Evolutionary conservation across 768 basidiomycete genomes (phyloP).

Genomic region (Flagelloscypha sp.): DNA sequence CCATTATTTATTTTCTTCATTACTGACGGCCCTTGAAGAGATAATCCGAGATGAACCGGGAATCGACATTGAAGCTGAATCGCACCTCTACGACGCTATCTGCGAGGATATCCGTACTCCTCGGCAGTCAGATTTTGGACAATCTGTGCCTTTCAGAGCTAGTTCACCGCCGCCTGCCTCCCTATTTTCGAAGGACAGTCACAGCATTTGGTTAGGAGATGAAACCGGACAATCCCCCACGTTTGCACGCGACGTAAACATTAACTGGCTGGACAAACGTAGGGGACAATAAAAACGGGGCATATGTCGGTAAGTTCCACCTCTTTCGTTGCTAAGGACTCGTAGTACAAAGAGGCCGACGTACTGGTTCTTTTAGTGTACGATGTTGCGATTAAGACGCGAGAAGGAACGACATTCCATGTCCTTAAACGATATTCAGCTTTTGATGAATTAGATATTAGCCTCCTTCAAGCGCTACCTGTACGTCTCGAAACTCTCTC

Average conservation of each 20-base stretch:
- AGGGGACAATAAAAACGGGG: conserved; percentile 54
- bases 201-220: conserved; percentile 67
- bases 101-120: conserved; percentile 33
- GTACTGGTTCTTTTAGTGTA: conserved; percentile 44
- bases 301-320: conserved; percentile 49
- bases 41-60: too few species aligned
- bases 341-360: too few species aligned
- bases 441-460: conserved; percentile 45
- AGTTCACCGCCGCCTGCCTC: conserved; percentile 32
- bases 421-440: conserved; percentile 60
- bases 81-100: conserved; percentile 58
- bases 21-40: too few species aligned
- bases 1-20: too few species aligned
- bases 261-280: conserved; percentile 68
- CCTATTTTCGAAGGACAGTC: conserved; percentile 48
- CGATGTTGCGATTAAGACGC: conserved; percentile 61
- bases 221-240: conserved; percentile 42
- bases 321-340: too few species aligned
- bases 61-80: conserved; percentile 65
- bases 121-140: neutral
- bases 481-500: conserved; percentile 24
- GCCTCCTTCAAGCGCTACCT: conserved; percentile 43
- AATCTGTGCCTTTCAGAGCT: conserved; percentile 7
- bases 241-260: conserved; percentile 59
- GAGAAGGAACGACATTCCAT: conserved; percentile 60